Percentiles rank a stretch among this genome's conserved stretches.
phyloP scores from a whole-genome alignment of 2,329 filamentous ascomycete genomes.

The Dactylella cylindrospora region DNA sequence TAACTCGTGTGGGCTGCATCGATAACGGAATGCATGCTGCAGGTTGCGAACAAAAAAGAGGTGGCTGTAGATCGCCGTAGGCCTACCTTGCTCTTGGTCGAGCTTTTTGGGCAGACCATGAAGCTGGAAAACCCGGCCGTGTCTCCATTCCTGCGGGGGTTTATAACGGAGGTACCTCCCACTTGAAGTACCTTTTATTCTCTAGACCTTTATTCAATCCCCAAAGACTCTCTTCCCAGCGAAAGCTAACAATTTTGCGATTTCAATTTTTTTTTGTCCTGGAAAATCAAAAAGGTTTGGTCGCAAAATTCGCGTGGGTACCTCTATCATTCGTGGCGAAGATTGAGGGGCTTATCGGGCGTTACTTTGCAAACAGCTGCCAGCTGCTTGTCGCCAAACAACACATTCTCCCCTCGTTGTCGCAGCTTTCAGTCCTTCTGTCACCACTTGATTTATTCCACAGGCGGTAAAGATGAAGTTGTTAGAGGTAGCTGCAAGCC shows the following conservation, averaged over 20 bases:
- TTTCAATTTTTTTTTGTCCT: not conserved
- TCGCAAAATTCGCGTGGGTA: too few relatives aligned
- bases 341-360: constrained; percentile 18
- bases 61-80: constrained; percentile 10
- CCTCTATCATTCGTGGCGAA: not conserved
- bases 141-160: constrained; percentile 3
- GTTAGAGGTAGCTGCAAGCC: constrained; percentile 18
- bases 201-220: not conserved
- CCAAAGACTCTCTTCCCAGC: not conserved
- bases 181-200: not conserved
- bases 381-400: constrained; percentile 5
- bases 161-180: constrained; percentile 42
- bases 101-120: constrained; percentile 4
- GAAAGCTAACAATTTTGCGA: not conserved
- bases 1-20: constrained; percentile 20
- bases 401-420: constrained; percentile 26
- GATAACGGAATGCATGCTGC: constrained; percentile 44
- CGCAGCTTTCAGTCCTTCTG: not conserved
- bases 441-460: not conserved
- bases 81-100: constrained; percentile 5
- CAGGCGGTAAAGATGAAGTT: constrained; percentile 20
- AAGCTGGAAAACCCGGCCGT: not conserved
- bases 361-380: constrained; percentile 1
- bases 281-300: too few relatives aligned
- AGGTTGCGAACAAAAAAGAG: constrained; percentile 29